Base-by-base conservation (phyloP, 768 basidiomycete species). In the Tricholoma hemisulphureum region DNA sequence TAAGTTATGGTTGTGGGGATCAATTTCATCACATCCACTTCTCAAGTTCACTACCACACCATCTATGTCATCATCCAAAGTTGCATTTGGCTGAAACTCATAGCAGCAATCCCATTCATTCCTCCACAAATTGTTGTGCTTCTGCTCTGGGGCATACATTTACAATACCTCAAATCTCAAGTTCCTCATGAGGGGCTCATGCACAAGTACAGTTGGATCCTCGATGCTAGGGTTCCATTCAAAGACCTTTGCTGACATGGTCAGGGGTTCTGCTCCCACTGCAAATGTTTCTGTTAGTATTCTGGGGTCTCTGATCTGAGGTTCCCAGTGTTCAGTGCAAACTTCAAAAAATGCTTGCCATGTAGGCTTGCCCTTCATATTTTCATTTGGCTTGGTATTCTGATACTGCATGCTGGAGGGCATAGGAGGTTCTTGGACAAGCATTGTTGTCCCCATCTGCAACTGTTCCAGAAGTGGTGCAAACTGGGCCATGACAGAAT, bases 31-130 rank as follows among this genome's bases (percentile, higher is more conserved):
- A 18, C 18, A 14, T 18, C 8, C n/a, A 7, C 37, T 16, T 53
- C 13, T n/a, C 20, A n/a, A n/a, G 24, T 55, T 31, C 20, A 35
- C 13, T 13, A 20, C 32, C 26, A 46, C 26, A 29, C 18, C 24
- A 18, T 57, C 55, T 43, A 57, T 4, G 2, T 58, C 37, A 9
- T 55, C 46, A 4, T 57, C 29, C 28, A 56, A 5, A 4, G n/a
- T 24, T 4, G 21, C 54, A 2, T 23, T 58, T 9, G 48, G 57
- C 2, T 51, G 46, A 11, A 60, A 59, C 7, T 55, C 58, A 6
- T 58, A 50, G 23, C 62, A 67, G 41, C 56, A 62, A 37, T 67
- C 66, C 62, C 62, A 67, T 26, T 62, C 32, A 43, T 67, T 63
- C 11, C 45, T 39, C 16, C 58, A 61, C 2, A 58, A 53, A 53